Percentiles rank a stretch among this genome's conserved stretches.
phyloP scores from a whole-genome alignment of 257 asterid species.

The Handroanthus guayacan region DNA sequence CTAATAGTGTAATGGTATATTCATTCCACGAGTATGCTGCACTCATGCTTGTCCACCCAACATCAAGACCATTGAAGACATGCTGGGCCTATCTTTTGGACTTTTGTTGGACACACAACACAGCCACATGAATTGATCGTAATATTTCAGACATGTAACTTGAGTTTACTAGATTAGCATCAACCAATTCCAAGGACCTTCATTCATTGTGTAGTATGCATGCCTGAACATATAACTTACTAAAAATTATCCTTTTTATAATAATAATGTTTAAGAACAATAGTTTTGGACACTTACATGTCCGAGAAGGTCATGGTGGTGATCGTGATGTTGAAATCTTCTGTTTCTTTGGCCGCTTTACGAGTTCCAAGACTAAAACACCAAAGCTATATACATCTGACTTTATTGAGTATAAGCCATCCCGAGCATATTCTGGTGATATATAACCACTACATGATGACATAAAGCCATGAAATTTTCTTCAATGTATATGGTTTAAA shows the following conservation, averaged over 20 bases:
- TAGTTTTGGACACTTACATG: slow-evolving; percentile 30
- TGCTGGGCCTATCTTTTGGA: slow-evolving; percentile 37
- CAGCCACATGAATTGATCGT: slow-evolving; percentile 19
- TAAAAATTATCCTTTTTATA: not conserved
- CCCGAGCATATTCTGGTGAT: slow-evolving; percentile 38
- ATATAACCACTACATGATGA: slow-evolving; percentile 32
- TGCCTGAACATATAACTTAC: slow-evolving; percentile 27
- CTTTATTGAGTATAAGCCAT: slow-evolving; percentile 40
- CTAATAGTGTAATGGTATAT: no score
- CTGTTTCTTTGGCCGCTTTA: slow-evolving; percentile 38
- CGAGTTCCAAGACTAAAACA: slow-evolving; percentile 36
- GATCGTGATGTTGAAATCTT: slow-evolving; percentile 25
- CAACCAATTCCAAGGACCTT: slow-evolving; percentile 20
- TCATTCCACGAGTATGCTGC: no score
- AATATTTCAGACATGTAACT: not conserved
- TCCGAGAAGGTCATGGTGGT: slow-evolving; percentile 35
- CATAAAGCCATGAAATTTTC: not conserved
- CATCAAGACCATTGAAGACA: not conserved
- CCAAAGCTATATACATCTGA: slow-evolving; percentile 46
- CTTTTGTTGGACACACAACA: slow-evolving; percentile 34
- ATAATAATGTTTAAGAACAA: not conserved
- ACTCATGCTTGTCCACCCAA: no score
- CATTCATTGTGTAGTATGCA: slow-evolving; percentile 33
- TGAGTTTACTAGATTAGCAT: not conserved
- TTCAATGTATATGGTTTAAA: not conserved